phyloP scores from a whole-genome alignment of 768 basidiomycete species.

The Pulveroboletus sp. region DNA sequence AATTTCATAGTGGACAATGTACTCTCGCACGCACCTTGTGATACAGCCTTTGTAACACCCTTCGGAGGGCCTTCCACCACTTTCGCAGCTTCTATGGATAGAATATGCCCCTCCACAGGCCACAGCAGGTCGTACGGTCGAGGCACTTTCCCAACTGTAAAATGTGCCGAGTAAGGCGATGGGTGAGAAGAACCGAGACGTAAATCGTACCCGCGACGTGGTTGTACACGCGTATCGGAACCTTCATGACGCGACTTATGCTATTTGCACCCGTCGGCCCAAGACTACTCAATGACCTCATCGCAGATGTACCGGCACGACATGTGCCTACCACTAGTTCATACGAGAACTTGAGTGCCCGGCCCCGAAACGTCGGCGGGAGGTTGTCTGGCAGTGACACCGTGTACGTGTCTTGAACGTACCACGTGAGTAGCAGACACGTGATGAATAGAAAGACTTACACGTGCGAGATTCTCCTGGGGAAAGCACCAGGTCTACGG shows the following conservation, averaged over 20 bases:
- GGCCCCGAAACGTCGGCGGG: slow-evolving; percentile 88
- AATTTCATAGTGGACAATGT: background rate
- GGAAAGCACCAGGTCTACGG: slow-evolving; percentile 74
- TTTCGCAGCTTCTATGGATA: slow-evolving; percentile 27
- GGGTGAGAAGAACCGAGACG: background rate
- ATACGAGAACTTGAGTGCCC: slow-evolving; percentile 81
- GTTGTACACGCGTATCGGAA: slow-evolving; percentile 89
- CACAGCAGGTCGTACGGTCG: slow-evolving; percentile 79
- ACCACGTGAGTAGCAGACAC: background rate
- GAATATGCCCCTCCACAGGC: slow-evolving; percentile 52
- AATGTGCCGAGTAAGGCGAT: slow-evolving; percentile 5
- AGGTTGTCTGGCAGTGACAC: slow-evolving; percentile 70
- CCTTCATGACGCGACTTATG: slow-evolving; percentile 76
- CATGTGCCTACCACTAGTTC: slow-evolving; percentile 87
- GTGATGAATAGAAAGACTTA: slow-evolving; percentile 25
- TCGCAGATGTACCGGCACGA: slow-evolving; percentile 43
- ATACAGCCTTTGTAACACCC: slow-evolving; percentile 1
- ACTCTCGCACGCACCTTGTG: slow-evolving; percentile 15
- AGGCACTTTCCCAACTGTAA: slow-evolving; percentile 47
- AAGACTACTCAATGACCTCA: slow-evolving; percentile 27
- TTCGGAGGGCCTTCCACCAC: slow-evolving; percentile 22
- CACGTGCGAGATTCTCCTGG: slow-evolving; percentile 87
- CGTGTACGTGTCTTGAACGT: slow-evolving; percentile 67
- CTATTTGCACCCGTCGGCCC: slow-evolving; percentile 42
- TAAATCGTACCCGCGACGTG: slow-evolving; percentile 63